These are phyloP conservation scores for Ambrosia trifida DNA, from an alignment of 129 eudicot genomes.

Conservation along the genomic window DNA sequence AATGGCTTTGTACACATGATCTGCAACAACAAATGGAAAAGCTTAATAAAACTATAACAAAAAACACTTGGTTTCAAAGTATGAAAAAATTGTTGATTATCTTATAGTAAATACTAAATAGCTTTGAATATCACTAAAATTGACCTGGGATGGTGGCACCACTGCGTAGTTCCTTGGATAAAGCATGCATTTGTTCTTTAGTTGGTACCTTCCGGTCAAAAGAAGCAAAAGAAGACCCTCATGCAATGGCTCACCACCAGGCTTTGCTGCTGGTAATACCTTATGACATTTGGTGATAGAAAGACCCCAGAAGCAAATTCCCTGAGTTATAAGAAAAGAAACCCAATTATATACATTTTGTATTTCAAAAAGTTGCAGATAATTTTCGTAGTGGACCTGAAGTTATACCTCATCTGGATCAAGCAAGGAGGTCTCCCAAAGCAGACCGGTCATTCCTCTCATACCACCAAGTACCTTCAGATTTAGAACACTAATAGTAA, in stretches of 20 bases:
- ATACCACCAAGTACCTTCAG: conserved; percentile 95
- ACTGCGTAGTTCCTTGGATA: conserved; percentile 80
- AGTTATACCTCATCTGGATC: conserved; percentile 92
- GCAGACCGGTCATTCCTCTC: conserved; percentile 98
- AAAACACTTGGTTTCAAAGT: background rate
- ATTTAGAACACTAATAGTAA: conserved; percentile 17
- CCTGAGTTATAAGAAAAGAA: conserved; percentile 42
- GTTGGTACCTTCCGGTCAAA: conserved; percentile 97
- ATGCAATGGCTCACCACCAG: conserved; percentile 95
- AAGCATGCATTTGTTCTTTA: conserved; percentile 84
- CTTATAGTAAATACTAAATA: background rate
- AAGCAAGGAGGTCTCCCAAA: conserved; percentile 98
- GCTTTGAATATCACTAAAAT: background rate
- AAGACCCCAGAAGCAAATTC: conserved; percentile 91
- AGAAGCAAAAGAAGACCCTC: conserved; percentile 99
- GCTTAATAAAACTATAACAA: background rate
- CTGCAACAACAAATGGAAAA: conserved; percentile 52
- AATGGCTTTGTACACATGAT: conserved; percentile 83
- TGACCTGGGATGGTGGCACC: conserved; percentile 96
- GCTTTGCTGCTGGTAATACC: conserved; percentile 81
- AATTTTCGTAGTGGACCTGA: background rate
- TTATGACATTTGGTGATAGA: conserved; percentile 97
- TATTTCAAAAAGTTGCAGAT: conserved; percentile 12
- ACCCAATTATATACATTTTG: background rate
- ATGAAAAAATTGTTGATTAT: background rate